A percentile compares a stretch with the other conserved stretches of the same genome.
Evolutionary conservation across 2,329 filamentous ascomycete genomes (phyloP).

Genomic region (Aspergillus vadensis): DNA sequence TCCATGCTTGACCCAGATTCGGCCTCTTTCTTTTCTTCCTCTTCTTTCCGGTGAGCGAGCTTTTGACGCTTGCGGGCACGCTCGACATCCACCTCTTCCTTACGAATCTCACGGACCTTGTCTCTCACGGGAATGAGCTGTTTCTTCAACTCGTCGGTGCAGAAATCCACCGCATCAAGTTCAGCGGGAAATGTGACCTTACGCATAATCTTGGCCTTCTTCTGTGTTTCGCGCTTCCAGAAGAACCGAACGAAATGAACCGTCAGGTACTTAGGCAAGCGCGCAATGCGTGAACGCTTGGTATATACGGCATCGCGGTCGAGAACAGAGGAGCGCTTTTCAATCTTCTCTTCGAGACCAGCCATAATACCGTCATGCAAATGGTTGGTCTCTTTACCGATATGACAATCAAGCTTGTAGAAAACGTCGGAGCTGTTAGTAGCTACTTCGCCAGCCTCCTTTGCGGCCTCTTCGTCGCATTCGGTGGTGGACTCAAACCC

Average conservation of each 20-base stretch:
- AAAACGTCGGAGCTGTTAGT: slow-evolving; percentile 72
- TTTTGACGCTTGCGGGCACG: slow-evolving; percentile 90
- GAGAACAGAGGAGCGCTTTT: slow-evolving; percentile 80
- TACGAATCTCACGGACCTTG: slow-evolving; percentile 90
- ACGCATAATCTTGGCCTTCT: slow-evolving; percentile 99
- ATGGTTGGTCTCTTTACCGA: slow-evolving; percentile 83
- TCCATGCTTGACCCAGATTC: slow-evolving; percentile 36
- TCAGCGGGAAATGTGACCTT: slow-evolving; percentile 97
- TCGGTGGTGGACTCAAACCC: slow-evolving; percentile 75
- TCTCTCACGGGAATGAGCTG: slow-evolving; percentile 89
- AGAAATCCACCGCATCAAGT: slow-evolving; percentile 91
- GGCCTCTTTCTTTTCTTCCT: slow-evolving; percentile 50
- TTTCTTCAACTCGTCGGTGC: slow-evolving; percentile 82
- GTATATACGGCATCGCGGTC: slow-evolving; percentile 82
- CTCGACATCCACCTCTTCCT: slow-evolving; percentile 92
- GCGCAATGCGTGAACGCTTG: slow-evolving; percentile 85
- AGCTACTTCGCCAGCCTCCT: slow-evolving; percentile 71
- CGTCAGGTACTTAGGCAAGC: slow-evolving; percentile 90
- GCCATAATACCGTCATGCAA: slow-evolving; percentile 83
- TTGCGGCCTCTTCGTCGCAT: slow-evolving; percentile 79
- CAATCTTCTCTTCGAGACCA: slow-evolving; percentile 81
- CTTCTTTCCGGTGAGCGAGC: slow-evolving; percentile 60
- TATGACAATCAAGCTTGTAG: slow-evolving; percentile 94
- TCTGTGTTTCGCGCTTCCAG: slow-evolving; percentile 93
- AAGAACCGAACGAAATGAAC: slow-evolving; percentile 98